Base-by-base conservation (phyloP, 2,329 filamentous ascomycete species). In the Emmonsia crescens region DNA sequence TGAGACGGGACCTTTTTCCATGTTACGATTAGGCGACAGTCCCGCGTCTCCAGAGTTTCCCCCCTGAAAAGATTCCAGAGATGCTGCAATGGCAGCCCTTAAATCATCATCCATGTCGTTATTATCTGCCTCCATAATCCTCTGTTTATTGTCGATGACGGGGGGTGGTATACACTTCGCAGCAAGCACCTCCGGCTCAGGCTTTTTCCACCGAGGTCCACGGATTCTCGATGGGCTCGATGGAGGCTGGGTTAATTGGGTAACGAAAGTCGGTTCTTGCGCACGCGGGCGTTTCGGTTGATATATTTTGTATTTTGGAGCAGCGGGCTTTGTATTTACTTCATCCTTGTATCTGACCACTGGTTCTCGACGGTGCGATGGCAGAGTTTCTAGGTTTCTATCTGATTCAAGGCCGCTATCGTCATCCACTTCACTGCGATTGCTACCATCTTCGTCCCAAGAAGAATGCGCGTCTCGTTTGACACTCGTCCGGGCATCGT, bases 211-310 rank as follows among this genome's bases (percentile, higher is more conserved):
- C 61, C 79, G 76, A 12, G 80, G 77, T 0, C 79, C 79, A 64
- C 80, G 76, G 60, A 82, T 79, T 63, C 76, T 72, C 58, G 79
- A 80, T 2, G 80, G 80, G 63, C 79, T 81, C 1, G 80, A 81
- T 60, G 72, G 71, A 46, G 77, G 75, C 59, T 78, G 77, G 4
- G 78, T 79, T 52, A 79, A 71, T 64, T 80, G 78, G 0, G 77
- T 79, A 21, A 79, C 77, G 61, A 79, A 80, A 3, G 75, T 75
- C 59, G 79, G 74, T 40, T 76, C 73, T 59, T 74, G 75, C 4
- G 71, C 61, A n/a, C 71, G 73, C 16, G 64, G 71, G 56, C 72
- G 70, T 61, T 75, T 77, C 5, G 77, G 73, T 4, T 77, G 70
- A 64, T 77, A 76, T 52, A 75, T 75, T 56, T 73, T 75, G 49